These are phyloP conservation scores for Phialemoniopsis sp. DNA, from an alignment of 2,329 filamentous ascomycete genomes.

Conservation along the genomic window DNA sequence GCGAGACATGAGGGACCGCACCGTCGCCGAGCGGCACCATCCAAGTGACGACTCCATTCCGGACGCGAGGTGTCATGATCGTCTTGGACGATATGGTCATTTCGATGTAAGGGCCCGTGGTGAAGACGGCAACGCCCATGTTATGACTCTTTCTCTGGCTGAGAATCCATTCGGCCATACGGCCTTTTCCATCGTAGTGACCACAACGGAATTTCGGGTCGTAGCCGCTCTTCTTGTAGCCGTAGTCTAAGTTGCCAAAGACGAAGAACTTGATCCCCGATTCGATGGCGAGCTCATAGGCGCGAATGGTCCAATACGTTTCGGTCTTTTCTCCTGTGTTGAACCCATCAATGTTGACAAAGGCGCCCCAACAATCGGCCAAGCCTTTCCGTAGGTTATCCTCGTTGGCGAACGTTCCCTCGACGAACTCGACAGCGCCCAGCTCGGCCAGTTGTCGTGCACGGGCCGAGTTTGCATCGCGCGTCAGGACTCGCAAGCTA, in stretches of 20 bases:
- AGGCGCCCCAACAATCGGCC: constrained; percentile 40
- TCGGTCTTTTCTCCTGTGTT: constrained; percentile 43
- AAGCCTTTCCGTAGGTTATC: constrained; percentile 36
- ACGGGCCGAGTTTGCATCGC: constrained; percentile 32
- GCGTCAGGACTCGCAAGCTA: constrained; percentile 40
- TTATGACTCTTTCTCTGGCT: constrained; percentile 2
- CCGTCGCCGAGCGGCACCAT: constrained; percentile 14
- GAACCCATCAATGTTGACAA: constrained; percentile 49
- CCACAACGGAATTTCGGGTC: constrained; percentile 37
- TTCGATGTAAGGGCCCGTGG: constrained; percentile 19
- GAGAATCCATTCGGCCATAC: constrained; percentile 37
- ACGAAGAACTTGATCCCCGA: constrained; percentile 36
- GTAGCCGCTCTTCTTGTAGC: constrained; percentile 41
- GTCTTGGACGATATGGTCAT: constrained; percentile 21
- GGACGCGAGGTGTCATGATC: constrained; percentile 16
- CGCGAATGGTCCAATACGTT: constrained; percentile 39
- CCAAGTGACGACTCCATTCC: no score
- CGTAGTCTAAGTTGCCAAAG: constrained; percentile 46
- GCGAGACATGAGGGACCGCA: constrained; percentile 19
- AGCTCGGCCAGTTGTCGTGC: constrained; percentile 35
- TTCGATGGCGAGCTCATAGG: constrained; percentile 36
- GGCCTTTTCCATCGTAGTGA: constrained; percentile 38
- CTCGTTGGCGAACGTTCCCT: constrained; percentile 44
- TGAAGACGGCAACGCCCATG: constrained; percentile 16
- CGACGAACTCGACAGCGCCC: constrained; percentile 35